Conservation (phyloP, 257 asterid species). For the Voacanga thouarsii region DNA sequence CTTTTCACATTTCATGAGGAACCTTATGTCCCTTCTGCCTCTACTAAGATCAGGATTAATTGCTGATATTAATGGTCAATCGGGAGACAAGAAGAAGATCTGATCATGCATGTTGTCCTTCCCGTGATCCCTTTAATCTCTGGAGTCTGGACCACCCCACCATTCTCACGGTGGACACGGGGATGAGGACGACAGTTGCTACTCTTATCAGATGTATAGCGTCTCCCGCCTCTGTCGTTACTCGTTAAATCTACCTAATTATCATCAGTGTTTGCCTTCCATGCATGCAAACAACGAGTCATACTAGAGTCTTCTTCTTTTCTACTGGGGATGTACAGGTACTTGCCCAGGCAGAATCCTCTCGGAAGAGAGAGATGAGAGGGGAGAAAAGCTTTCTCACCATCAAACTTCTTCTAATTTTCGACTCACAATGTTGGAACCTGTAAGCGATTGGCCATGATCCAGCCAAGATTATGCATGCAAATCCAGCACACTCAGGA, state of each 20-base stretch:
- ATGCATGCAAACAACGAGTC: neutral
- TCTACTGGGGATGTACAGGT: neutral
- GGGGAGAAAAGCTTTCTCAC: neutral
- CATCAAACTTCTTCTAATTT: neutral
- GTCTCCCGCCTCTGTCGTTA: neutral
- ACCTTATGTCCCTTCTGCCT: neutral
- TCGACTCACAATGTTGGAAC: neutral
- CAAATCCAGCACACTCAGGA: neutral
- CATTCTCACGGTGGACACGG: neutral
- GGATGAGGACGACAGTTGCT: neutral
- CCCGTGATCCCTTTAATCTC: too few relatives aligned
- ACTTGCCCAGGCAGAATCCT: neutral
- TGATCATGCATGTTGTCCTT: neutral
- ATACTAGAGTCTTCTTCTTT: too few relatives aligned
- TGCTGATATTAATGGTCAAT: neutral
- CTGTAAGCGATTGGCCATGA: neutral
- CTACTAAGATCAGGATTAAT: neutral
- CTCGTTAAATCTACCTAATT: neutral
- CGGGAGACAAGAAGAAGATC: neutral
- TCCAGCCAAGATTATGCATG: neutral
- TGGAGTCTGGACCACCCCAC: constrained; percentile 7
- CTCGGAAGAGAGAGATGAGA: too few relatives aligned
- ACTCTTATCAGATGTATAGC: neutral
- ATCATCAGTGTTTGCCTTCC: neutral
- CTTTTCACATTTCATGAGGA: neutral